Evolutionary conservation across 192 early-diverging fungal genomes (phyloP), one percentile per base, ranked within the genome.

Genomic region (Mortierella antarctica): DNA sequence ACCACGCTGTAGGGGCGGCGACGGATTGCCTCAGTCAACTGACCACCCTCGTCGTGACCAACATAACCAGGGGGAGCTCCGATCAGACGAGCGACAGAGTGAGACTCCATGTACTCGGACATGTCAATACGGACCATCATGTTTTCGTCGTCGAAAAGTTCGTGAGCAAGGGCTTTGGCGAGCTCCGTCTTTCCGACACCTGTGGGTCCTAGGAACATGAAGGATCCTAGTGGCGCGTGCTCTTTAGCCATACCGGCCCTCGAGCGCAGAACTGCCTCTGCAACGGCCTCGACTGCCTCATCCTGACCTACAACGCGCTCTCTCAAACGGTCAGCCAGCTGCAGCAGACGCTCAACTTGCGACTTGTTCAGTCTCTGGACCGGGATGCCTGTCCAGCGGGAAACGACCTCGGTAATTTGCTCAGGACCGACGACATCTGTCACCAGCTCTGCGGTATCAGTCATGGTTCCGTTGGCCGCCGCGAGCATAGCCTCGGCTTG

Each of bases 81-180:
- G 71, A 99, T 97, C 57, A 99, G 86, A 6, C 96, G 90, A 47
- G 95, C 86, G 4, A 98, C 95, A 7, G 93, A 87, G 78, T 97
- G 93, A 59, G 82, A 84, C 77, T 97, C 95, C 95, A 96, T 96
- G 84, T 96, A 99, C 84, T 99, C 98, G 50, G 92, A 93, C 98
- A 99, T 99, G 77, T 99, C 98, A n/a, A 99, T 87, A 0, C 98
- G 93, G 39, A 99, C 89, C 73, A 99, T 93, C 62, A 91, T 92
- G 79, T 96, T 97, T 77, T 99, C 95, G 70, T 97, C 94, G 82
- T 99, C 97, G 79, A 99, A 99, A 42, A 99, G 89, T 78, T 97
- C 94, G 57, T 92, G 83, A 15, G 93, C 94, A 46, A 95, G 83
- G 8, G 91, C 88, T 75, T 94, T 94, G 70, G 89, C 90, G 53